Conservation (phyloP, 2,329 filamentous ascomycete species). For the Nothophaeocryptopus gaeumannii region DNA sequence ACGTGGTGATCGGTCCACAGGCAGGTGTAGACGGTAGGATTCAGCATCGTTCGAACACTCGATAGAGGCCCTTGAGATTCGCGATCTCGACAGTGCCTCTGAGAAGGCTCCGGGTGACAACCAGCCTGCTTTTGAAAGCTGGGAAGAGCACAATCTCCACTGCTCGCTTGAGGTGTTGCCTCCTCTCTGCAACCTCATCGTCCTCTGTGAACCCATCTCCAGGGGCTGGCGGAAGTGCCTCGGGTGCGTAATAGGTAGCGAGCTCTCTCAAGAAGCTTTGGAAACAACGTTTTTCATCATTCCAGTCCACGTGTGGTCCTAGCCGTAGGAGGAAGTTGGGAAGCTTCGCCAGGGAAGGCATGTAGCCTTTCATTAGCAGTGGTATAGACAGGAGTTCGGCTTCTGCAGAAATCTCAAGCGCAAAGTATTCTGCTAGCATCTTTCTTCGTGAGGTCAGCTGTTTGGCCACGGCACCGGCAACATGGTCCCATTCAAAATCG, state of each 20-base stretch:
- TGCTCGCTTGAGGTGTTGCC: conserved; percentile 61
- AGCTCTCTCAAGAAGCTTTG: conserved; percentile 80
- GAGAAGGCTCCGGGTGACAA: conserved; percentile 64
- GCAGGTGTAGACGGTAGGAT: not conserved
- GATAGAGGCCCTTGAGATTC: conserved; percentile 39
- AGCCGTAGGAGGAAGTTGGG: conserved; percentile 83
- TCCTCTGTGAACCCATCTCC: conserved; percentile 35
- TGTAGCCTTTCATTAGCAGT: conserved; percentile 83
- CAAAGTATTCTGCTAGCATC: conserved; percentile 93
- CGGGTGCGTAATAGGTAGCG: conserved; percentile 86
- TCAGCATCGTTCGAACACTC: conserved; percentile 30
- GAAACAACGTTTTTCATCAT: conserved; percentile 80
- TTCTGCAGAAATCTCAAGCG: conserved; percentile 72
- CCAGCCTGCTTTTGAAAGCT: conserved; percentile 75
- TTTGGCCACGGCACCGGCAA: conserved; percentile 62
- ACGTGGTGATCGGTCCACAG: not conserved
- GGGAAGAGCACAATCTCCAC: conserved; percentile 89
- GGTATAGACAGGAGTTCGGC: conserved; percentile 79
- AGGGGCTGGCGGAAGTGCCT: conserved; percentile 63
- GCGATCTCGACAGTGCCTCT: conserved; percentile 35
- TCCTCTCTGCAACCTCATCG: conserved; percentile 49
- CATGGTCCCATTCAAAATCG: conserved; percentile 64
- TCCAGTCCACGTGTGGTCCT: conserved; percentile 86
- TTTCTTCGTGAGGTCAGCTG: conserved; percentile 73
- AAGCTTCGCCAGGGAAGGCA: conserved; percentile 78